phyloP scores from a whole-genome alignment of 2,329 filamentous ascomycete species.

The Xylariaceae sp. region DNA sequence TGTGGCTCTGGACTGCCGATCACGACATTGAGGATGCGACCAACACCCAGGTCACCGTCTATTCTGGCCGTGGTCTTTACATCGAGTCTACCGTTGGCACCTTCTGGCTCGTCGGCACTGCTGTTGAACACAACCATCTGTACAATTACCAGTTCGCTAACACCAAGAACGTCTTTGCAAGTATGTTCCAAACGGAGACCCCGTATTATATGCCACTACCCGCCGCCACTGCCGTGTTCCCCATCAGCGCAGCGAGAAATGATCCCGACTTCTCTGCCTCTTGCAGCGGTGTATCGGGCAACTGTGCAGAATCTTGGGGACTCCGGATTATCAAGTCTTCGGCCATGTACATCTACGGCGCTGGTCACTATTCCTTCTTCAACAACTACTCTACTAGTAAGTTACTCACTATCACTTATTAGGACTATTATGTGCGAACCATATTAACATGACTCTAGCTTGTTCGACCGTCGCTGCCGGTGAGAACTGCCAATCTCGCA shows the following conservation, averaged over 20 bases:
- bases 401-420: constrained; percentile 13
- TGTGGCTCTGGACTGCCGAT: constrained; percentile 54
- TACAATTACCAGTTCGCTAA: constrained; percentile 68
- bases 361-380: constrained; percentile 66
- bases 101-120: constrained; percentile 65
- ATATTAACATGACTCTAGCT: constrained; percentile 26
- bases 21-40: constrained; percentile 60
- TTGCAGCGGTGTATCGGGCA: constrained; percentile 46
- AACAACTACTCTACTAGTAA: constrained; percentile 59
- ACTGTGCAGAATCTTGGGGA: constrained; percentile 61
- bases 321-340: constrained; percentile 61
- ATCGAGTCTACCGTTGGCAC: constrained; percentile 47
- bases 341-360: constrained; percentile 61
- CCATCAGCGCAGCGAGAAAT: constrained; percentile 41
- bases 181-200: constrained; percentile 69
- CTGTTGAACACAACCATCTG: constrained; percentile 64
- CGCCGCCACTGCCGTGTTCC: constrained; percentile 58
- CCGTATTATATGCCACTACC: constrained; percentile 71
- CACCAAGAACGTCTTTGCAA: constrained; percentile 63
- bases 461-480: constrained; percentile 46
- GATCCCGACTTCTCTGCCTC: constrained; percentile 57
- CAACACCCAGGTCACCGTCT: constrained; percentile 58
- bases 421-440: no score
- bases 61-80: constrained; percentile 56
- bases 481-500: constrained; percentile 48